Conservation (phyloP, 176 grass and related monocot species). For the Zizania latifolia region DNA sequence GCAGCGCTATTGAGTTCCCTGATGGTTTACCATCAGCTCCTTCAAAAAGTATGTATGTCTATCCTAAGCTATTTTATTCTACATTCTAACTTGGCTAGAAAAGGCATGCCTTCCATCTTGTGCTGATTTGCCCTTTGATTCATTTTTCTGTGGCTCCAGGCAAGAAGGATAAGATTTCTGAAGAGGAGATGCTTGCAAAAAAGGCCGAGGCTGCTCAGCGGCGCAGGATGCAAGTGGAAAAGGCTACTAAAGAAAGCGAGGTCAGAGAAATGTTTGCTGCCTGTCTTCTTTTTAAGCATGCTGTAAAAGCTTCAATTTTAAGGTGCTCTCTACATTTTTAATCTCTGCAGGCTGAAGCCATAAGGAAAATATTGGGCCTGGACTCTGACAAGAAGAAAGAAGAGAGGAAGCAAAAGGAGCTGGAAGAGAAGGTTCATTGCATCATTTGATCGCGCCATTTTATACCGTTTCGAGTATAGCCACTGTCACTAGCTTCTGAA, state of each 20-base stretch:
- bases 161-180: slow-evolving; percentile 69
- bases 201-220: slow-evolving; percentile 72
- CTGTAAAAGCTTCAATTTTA: background rate
- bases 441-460: slow-evolving; percentile 1
- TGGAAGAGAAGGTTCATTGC: slow-evolving; percentile 55
- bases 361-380: slow-evolving; percentile 87
- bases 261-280: slow-evolving; percentile 17
- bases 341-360: slow-evolving; percentile 69
- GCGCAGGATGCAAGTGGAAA: slow-evolving; percentile 72
- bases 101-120: background rate
- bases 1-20: too few species aligned
- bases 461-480: background rate
- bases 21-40: slow-evolving; percentile 52
- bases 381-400: slow-evolving; percentile 93
- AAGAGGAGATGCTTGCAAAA: slow-evolving; percentile 57
- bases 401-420: slow-evolving; percentile 95
- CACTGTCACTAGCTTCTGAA: background rate
- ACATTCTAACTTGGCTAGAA: background rate
- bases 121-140: slow-evolving; percentile 6
- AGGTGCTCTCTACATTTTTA: background rate
- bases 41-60: slow-evolving; percentile 47
- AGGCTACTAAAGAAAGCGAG: slow-evolving; percentile 69
- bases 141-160: slow-evolving; percentile 30
- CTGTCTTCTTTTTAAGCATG: background rate
- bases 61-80: background rate